Conservation (phyloP, 768 basidiomycete genomes). For the Tubosaeta sp. region DNA sequence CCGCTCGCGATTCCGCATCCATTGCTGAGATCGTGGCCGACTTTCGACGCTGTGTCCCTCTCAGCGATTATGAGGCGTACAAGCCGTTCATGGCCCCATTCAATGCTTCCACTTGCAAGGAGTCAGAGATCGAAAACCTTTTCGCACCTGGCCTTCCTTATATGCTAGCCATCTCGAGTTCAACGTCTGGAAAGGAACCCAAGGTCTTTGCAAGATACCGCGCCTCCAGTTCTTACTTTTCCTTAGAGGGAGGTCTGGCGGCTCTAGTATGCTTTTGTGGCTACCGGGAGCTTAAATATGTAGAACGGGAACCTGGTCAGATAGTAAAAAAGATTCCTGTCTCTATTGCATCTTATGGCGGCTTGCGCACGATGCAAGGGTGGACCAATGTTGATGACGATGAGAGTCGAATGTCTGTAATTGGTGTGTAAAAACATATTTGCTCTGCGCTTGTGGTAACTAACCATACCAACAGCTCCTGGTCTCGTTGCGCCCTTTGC, state of each 20-base stretch:
- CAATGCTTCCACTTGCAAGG: slow-evolving; percentile 5
- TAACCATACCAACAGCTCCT: neutral
- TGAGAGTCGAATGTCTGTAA: neutral
- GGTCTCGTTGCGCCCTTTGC: slow-evolving; percentile 1
- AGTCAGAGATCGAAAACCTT: slow-evolving; percentile 6
- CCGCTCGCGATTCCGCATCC: neutral
- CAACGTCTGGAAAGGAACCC: too few relatives aligned
- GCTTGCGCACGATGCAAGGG: neutral
- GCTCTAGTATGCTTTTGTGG: neutral
- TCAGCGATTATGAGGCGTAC: slow-evolving; percentile 8
- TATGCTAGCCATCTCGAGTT: slow-evolving; percentile 1
- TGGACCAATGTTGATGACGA: slow-evolving; percentile 1
- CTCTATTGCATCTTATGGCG: neutral
- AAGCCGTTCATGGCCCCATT: slow-evolving; percentile 7
- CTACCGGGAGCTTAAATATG: too few relatives aligned
- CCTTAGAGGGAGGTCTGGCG: neutral
- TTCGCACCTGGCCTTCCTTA: slow-evolving; percentile 11
- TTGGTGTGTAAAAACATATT: neutral
- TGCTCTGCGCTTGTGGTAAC: neutral
- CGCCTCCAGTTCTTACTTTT: neutral
- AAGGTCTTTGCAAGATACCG: slow-evolving; percentile 5
- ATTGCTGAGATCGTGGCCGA: neutral
- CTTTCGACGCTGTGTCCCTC: neutral
- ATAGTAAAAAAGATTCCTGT: neutral
- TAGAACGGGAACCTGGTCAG: too few relatives aligned